Base-by-base conservation (phyloP, 2,329 filamentous ascomycete species). In the Exophiala sp. region DNA sequence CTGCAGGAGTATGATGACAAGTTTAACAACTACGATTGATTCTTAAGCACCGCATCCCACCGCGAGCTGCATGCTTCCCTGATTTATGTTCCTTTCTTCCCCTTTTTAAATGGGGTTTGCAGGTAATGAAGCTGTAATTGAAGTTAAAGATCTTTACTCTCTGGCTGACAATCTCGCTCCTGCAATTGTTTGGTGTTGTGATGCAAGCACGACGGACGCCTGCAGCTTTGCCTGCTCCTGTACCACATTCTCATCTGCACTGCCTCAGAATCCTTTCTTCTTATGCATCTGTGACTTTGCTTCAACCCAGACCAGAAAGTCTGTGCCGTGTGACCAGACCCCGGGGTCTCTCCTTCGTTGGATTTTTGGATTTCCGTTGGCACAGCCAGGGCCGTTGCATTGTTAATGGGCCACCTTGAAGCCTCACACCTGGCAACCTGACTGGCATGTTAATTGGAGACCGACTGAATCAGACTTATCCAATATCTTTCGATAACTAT, bases 291-390 rank as follows among this genome's bases (percentile, higher is more conserved):
- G 19, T 24, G 10, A 8, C 13, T 38, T 38, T 48, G 39, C 41
- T 43, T 29, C 27, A 37, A 11, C 35, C 32, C 46, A 39, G 23
- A 29, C 21, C 35, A 19, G 14, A 19, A 32, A 19, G 42, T 23
- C 43, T 43, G 30, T 16, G 13, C 27, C 19, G 16, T 39, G 14
- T 45, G 45, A 48, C 45, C 19, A 35, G 21, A 18, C 8, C 27
- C 19, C 35, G 27, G 18, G 38, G 18, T 42, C 40, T 41, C 30
- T 30, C 54, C 48, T 40, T 49, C 38, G 34, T 56, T 57, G 51
- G 37, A 34, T 52, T 57, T 57, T 54, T 57, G 51, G 54, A 54
- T 52, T 34, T 43, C 30, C 14, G 40, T 52, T 50, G 24, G 48
- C 41, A 42, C 29, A 43, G 19, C 3, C 22, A 29, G 1, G 27